Conservation (phyloP, 768 basidiomycete genomes). For the Suillus fuscotomentosus region DNA sequence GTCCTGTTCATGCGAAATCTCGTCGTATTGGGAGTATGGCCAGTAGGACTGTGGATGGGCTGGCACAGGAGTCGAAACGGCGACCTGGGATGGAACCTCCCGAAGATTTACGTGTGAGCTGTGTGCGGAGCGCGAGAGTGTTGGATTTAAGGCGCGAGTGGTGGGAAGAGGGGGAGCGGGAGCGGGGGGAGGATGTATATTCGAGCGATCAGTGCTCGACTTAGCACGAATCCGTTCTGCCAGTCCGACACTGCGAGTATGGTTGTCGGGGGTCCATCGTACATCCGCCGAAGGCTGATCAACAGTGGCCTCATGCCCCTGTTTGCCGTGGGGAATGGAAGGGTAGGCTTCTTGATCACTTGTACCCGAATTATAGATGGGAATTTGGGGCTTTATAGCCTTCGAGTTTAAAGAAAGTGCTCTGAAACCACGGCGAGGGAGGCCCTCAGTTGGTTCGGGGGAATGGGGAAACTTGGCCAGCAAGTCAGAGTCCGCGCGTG, state of each 20-base stretch:
- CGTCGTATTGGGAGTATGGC: neutral
- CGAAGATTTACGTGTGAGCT: constrained; percentile 1
- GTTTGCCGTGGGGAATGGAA: neutral
- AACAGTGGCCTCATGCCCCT: neutral
- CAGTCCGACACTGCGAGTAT: neutral
- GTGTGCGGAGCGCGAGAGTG: neutral
- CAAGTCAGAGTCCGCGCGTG: constrained; percentile 2
- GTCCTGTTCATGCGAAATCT: neutral
- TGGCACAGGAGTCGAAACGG: neutral
- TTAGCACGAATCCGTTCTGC: constrained; percentile 6
- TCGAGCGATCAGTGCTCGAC: neutral
- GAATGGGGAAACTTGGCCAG: neutral
- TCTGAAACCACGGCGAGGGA: neutral
- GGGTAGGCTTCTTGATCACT: too few species aligned
- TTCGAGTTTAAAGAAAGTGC: neutral
- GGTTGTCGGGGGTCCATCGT: neutral
- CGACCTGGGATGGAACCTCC: neutral
- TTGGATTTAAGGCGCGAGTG: neutral
- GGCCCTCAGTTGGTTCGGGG: neutral
- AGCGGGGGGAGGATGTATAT: neutral
- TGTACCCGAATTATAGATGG: too few species aligned
- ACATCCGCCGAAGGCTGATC: neutral
- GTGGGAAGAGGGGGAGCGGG: neutral
- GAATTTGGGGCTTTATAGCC: too few species aligned
- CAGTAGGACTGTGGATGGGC: neutral